Evolutionary conservation across 345 rosid genomes (phyloP), one percentile per base, ranked within the genome.

Genomic region (Litchi chinensis): DNA sequence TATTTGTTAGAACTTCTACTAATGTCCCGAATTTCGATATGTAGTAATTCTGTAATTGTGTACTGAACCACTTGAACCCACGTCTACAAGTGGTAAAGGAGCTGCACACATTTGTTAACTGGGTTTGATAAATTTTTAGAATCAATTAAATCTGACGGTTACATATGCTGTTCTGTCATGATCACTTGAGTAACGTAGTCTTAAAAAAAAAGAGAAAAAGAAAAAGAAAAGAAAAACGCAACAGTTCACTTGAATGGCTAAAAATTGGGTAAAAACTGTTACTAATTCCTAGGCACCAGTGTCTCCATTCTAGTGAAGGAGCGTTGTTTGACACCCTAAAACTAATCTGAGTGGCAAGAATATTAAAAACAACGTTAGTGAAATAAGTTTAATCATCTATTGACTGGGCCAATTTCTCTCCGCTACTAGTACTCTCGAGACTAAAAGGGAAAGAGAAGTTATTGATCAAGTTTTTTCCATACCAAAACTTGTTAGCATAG

Each of bases 371-470:
- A 66, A n/a, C 37, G 37, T 32, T 46, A 7, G 52, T 11, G 12
- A 7, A 26, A 10, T 19, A 24, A 16, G 26, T 44, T 64, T 0
- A 43, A 43, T 48, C 44, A 63, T 46, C 52, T 75, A 75, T 64
- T 18, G 62, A 75, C 70, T 75, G 28, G 46, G 44, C 66, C 77
- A 75, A 24, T 75, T 75, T 64, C 62, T 46, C 44, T 73, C 7
- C 11, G 11, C 43, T n/a, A 59, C 67, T 41, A n/a, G 22, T 41
- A 1, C 65, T 60, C 76, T 12, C 74, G 10, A 48, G 18, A 50
- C 40, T 22, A 50, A 50, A 70, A 46, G 74, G 60, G 13, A 15
- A 44, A 43, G 10, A 21, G 4, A 69, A 44, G 37, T 10, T 69
- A 44, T 69, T 46, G 8, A 71, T 16, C 74, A 71, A 50, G 62